Conservation (phyloP, 306 rosid species). For the Prunus campanulata region DNA sequence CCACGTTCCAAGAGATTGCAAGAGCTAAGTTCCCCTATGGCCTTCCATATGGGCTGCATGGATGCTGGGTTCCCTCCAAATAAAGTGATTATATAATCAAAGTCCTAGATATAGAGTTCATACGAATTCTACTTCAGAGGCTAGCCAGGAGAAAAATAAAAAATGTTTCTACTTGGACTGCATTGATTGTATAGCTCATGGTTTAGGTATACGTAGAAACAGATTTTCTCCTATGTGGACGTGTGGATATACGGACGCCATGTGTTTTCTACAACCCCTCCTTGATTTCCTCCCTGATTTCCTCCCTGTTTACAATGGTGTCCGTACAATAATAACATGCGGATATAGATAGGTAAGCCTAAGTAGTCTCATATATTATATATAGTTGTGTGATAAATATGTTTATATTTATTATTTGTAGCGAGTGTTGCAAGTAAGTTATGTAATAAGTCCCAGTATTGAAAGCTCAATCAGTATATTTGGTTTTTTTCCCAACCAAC, state of each 20-base stretch:
- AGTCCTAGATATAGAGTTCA: too few relatives aligned
- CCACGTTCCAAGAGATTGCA: slow-evolving; percentile 80
- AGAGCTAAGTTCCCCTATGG: slow-evolving; percentile 92
- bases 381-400: not conserved
- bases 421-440: not conserved
- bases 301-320: too few relatives aligned
- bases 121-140: too few relatives aligned
- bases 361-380: too few relatives aligned
- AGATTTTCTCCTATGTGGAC: too few relatives aligned
- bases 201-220: not conserved
- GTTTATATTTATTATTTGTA: not conserved
- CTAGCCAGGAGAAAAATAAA: not conserved
- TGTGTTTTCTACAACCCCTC: too few relatives aligned
- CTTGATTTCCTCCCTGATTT: too few relatives aligned
- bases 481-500: too few relatives aligned
- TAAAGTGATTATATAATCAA: not conserved
- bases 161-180: not conserved
- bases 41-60: slow-evolving; percentile 92
- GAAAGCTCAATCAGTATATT: not conserved
- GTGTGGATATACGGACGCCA: rapidly evolving
- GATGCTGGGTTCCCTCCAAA: slow-evolving; percentile 84
- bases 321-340: too few relatives aligned
- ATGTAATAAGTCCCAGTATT: not conserved
- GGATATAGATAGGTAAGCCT: not conserved
- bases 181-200: not conserved